Evolutionary conservation across 2,329 filamentous ascomycete genomes (phyloP), one percentile per base, ranked within the genome.

Genomic region (Pyrenochaeta sp.): DNA sequence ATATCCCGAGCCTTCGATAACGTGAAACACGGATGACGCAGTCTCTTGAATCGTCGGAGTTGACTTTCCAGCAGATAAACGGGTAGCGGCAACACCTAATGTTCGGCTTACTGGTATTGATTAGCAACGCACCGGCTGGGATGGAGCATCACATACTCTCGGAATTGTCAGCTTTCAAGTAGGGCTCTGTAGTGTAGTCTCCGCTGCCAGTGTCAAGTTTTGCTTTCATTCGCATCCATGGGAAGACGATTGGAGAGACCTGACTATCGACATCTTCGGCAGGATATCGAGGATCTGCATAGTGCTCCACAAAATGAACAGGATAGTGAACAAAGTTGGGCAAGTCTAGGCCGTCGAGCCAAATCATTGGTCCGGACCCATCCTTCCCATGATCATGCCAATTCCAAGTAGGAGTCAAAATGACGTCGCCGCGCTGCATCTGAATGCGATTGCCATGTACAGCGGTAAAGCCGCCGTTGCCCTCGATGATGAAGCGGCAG

Each of bases 361-460:
- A 87, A 23, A 87, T 80, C 66, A 85, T 81, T 0, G 83, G 82
- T 1, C 75, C 76, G 1, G 75, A 73, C 7, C 83, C 81, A 51
- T 86, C 83, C 42, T 86, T 86, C 2, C 84, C 84, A 51, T 87
- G 84, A 54, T 86, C 84, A 30, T 64, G 61, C 78, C 82, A 86
- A 62, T 85, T 81, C 84, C 84, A 86, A 0, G 78, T 81, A 0
- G 83, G 84, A 0, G 84, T 87, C 0, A 86, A 68, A 12, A 86
- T 82, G 1, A 86, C 81, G 56, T 86, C 84, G 7, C 83, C 83
- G 1, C 79, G 75, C 17, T 75, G 63, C 66, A 87, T 82, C 1
- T 74, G 69, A 58, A 87, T 82, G 48, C 82, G 79, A 36, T 76
- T 71, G 4, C 84, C 83, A 44, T 85, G 81, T 0, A 86, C 81